phyloP scores from a whole-genome alignment of 148 eudicot genomes.

The Euryodendron excelsum region DNA sequence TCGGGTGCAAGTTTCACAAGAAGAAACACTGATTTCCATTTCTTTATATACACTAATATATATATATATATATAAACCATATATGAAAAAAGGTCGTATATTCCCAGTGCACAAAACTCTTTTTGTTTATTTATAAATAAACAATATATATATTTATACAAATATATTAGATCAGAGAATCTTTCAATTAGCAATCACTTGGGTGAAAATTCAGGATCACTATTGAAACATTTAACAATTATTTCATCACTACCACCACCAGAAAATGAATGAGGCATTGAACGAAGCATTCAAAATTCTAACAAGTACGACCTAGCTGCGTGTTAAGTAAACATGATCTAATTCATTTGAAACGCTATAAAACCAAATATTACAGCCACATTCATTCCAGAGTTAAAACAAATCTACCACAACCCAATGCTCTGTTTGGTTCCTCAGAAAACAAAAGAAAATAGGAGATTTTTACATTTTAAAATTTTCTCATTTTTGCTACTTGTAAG shows the following conservation, averaged over 20 bases:
- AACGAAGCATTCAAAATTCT: neutral
- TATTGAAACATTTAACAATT: neutral
- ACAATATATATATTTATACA: too few relatives aligned
- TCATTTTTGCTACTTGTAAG: neutral
- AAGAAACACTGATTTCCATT: too few relatives aligned
- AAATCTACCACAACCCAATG: neutral
- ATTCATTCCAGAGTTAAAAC: neutral
- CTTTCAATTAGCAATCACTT: neutral
- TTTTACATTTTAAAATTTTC: neutral
- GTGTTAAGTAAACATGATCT: neutral
- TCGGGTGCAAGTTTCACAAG: too few relatives aligned
- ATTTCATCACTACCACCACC: neutral
- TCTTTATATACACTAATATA: too few relatives aligned
- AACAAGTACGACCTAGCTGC: neutral
- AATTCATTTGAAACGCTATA: neutral
- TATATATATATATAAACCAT: too few relatives aligned
- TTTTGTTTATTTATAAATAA: too few relatives aligned
- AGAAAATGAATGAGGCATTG: conserved; percentile 2
- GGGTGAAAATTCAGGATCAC: neutral
- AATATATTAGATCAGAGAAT: too few relatives aligned
- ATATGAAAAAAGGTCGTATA: too few relatives aligned
- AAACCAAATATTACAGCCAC: neutral
- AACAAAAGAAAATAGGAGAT: neutral
- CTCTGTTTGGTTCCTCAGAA: neutral
- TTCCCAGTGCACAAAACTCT: too few relatives aligned